Base-by-base conservation (phyloP, 2,329 filamentous ascomycete species). In the Cladophialophora chaetospira region DNA sequence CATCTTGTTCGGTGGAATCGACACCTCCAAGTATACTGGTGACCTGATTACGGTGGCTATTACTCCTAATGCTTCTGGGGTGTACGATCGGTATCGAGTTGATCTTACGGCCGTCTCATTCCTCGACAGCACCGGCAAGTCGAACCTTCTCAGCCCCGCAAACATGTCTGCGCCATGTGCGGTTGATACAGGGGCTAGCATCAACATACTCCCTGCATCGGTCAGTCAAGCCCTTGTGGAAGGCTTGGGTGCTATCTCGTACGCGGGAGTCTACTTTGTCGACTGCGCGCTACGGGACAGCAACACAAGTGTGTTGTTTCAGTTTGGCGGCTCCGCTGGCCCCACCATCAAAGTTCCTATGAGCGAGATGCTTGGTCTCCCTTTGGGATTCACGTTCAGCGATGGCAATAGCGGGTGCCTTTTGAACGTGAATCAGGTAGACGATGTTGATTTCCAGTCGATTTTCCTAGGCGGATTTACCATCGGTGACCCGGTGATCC, bases 1-100 rank as follows among this genome's bases (percentile, higher is more conserved):
- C 64, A 86, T 92, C 57, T 75, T 93, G 1, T 93, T 93, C 63
- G 89, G 89, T 36, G 89, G 88, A n/a, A 83, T 92, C 58, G 88
- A 93, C 68, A 88, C 83, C 0, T 81, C 79, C 54, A 92, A 91
- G 69, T 93, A 85, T 72, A 69, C 77, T 0, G 88, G 88, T 46
- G 71, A 81, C 2, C 77, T 92, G 29, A 77, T 79, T 38, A 82
- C 78, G 3, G 75, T 91, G 25, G 77, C 85, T n/a, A 77, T 91
- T 63, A 42, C 36, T 4, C 47, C 47, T 3, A 40, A 50, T 17
- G 40, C 6, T 13, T 40, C 47, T 4, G 47, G 36, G 13, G 33
- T 23, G n/a, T 36, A 25, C 5, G 33, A 36, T 9, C 47, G 47
- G 5, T 38, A 40, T 17, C 47, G 36, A 17, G 25, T 50, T 15